Base-by-base conservation (phyloP, 1,284 basidiomycete species). In the Cryptococcus maquisensis region DNA sequence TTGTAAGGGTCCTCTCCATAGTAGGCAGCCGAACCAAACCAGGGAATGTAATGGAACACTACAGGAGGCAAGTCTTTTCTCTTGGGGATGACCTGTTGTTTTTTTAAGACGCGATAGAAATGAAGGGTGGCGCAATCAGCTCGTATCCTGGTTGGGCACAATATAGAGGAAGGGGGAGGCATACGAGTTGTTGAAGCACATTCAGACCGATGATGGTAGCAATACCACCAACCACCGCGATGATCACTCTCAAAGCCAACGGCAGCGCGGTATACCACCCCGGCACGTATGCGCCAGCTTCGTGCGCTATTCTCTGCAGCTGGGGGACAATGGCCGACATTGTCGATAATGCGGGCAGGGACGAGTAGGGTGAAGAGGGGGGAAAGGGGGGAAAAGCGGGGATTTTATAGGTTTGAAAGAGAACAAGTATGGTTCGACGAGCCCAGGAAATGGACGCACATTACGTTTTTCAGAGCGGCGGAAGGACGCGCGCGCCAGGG, bases 1-100 rank as follows among this genome's bases (percentile, higher is more conserved):
- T 80, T 82, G 72, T 90, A 81, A 2, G 88, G 88, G 71, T 91
- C 86, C 66, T 88, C 83, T 21, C 88, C 88, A 62, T 91, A 91
- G 44, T 78, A 68, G n/a, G 82, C 79, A 1, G 88, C 86, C 26
- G 85, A 87, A 12, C 88, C 88, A 60, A 91, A 80, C 72, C 85
- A 80, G 18, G 88, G 88, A 56, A 90, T 78, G 67, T 81, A 81
- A 72, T 90, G 86, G 77, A 90, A 91, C 15, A 91, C 88, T 45
- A 86, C 77, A 0, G 88, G 88, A 4, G 88, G 88, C 26, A 81
- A 63, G 16, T 80, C 81, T 47, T 80, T 79, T 68, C 85, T 79
- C 51, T 77, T 76, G 23, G 85, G 85, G 16, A 80, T 32, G 28
- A 32, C 28, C 28, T 32, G 28, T 32, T 28, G 28, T 32, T 32